These are phyloP conservation scores for Solanum corneliomulleri DNA, from an alignment of 257 asterid species.

Conservation along the genomic window DNA sequence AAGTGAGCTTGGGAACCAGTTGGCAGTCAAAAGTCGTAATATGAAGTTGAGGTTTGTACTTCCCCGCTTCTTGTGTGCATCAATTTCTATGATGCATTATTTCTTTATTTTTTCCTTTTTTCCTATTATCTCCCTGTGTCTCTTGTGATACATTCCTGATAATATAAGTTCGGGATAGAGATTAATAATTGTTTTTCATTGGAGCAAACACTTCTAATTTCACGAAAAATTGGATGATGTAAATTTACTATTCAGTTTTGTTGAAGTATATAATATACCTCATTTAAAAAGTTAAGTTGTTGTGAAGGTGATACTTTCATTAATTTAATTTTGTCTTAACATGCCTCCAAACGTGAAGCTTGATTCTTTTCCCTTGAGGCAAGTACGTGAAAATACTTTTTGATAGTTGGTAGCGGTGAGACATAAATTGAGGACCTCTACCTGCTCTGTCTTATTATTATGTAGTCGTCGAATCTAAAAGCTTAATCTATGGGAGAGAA, in stretches of 20 bases:
- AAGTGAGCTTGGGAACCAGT: constrained; percentile 86
- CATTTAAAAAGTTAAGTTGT: neutral
- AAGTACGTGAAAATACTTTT: neutral
- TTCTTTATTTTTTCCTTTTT: neutral
- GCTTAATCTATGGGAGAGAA: neutral
- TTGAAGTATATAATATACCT: neutral
- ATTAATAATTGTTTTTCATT: neutral
- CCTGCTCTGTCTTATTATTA: neutral
- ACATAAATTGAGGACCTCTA: neutral
- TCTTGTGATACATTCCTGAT: neutral
- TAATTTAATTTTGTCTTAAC: neutral
- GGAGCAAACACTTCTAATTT: neutral
- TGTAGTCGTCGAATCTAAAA: neutral
- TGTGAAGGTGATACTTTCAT: neutral
- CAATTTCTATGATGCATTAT: neutral
- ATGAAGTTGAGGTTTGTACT: constrained; percentile 61
- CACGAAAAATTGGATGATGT: neutral
- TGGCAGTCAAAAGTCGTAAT: constrained; percentile 65
- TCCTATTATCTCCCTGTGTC: neutral
- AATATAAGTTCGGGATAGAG: neutral
- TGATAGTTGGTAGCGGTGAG: neutral
- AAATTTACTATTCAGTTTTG: neutral
- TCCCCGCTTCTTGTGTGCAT: neutral
- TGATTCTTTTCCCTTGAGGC: neutral
- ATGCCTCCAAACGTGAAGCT: neutral